Conservation (phyloP, 179 eudicot genomes). For the Nepenthes alata region DNA sequence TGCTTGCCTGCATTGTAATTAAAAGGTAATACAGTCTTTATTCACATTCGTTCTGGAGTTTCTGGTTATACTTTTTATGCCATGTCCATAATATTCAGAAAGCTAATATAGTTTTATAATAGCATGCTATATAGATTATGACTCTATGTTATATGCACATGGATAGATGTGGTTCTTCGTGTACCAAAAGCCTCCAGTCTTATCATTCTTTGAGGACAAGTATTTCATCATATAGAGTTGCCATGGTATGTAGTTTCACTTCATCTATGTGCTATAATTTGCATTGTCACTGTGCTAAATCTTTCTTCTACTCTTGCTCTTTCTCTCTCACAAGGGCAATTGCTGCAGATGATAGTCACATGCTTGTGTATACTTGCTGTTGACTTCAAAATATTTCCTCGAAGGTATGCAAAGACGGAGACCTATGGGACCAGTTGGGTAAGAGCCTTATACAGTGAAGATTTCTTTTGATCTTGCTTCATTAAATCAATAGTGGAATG, state of each 20-base stretch:
- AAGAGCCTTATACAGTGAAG: conserved; percentile 18
- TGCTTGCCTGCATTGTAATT: conserved; percentile 26
- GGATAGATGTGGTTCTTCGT: conserved; percentile 28
- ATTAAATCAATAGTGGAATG: too few species aligned
- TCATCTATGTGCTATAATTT: neutral
- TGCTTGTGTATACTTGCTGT: conserved; percentile 87
- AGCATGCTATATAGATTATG: neutral
- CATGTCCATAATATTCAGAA: neutral
- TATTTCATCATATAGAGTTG: conserved; percentile 70
- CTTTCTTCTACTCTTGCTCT: conserved; percentile 10
- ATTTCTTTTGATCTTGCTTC: too few species aligned
- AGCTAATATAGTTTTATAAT: neutral
- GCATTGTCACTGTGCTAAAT: conserved; percentile 4
- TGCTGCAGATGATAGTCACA: conserved; percentile 77
- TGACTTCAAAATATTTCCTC: conserved; percentile 86
- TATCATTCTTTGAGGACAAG: conserved; percentile 30
- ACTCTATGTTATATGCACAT: conserved; percentile 12
- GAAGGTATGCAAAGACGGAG: conserved; percentile 92
- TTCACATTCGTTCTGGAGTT: neutral
- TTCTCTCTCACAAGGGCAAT: conserved; percentile 27
- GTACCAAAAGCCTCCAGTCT: conserved; percentile 14
- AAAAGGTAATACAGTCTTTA: conserved; percentile 28
- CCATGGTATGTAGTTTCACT: conserved; percentile 31
- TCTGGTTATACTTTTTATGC: neutral
- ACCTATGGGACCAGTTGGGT: conserved; percentile 92